Evolutionary conservation across 1,284 basidiomycete genomes (phyloP), one percentile per base, ranked within the genome.

Genomic region (Grifola frondosa): DNA sequence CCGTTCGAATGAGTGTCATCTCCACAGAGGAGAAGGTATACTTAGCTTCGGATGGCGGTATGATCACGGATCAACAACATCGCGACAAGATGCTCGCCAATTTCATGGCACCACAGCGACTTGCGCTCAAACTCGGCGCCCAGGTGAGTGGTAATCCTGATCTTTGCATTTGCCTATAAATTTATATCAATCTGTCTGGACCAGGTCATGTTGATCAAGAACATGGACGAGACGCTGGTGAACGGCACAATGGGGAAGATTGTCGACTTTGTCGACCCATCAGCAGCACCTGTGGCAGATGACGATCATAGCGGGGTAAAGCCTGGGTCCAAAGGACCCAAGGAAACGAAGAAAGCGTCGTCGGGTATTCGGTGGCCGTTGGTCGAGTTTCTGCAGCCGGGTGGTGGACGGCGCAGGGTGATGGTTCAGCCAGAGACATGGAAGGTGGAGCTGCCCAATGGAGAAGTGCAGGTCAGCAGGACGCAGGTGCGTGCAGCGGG

Each of bases 191-290:
- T 17, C 30, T 36, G 30, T 21, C 15, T 33, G n/a, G 5, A 15
- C 9, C 30, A 69, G 60, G 69, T 70, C 20, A 70, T 71, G 69
- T 62, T 86, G 31, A 78, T 84, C 76, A 92, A 86, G 79, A 92
- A 77, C 60, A 62, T 76, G 42, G 81, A 84, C 56, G 74, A 81
- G 25, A 72, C 69, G 19, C 77, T 94, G 6, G 90, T 93, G 31
- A 95, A 95, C 62, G 91, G 91, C 0, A 87, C 83, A 9, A 78
- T 92, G 53, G 91, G 91, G 15, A 75, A 74, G 49, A 74, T 94
- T 16, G 61, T 81, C 25, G 74, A 71, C 1, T 91, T 92, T 61
- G 56, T 56, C 10, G 70, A 73, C 19, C 53, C 65, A 23, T 31
- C 37, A 12, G 29, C 37, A 8, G 46, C 46, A 3, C 44, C 49